Evolutionary conservation across 768 basidiomycete genomes (phyloP), one percentile per base, ranked within the genome.

Genomic region (Suillus paluster): DNA sequence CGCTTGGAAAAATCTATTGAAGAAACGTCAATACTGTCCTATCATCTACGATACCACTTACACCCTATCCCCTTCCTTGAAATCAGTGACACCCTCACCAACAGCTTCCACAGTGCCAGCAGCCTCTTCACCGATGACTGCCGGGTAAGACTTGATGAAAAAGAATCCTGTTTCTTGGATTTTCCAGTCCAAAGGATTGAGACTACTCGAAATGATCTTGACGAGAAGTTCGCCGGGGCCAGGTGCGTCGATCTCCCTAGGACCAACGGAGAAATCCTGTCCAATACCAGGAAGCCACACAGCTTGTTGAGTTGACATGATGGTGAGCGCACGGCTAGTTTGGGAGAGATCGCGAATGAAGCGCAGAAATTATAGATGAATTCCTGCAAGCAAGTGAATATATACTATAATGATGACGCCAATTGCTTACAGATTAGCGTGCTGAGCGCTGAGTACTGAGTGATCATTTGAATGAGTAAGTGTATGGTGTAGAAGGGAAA

Each of bases 151-250:
- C n/a, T 77, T 62, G n/a, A 81, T 48, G 11, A 63, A 1, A 50
- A 57, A 54, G 21, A 63, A 62, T 3, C 60, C 61, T 2, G 12
- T 14, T 36, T 57, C 64, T 45, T 60, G 65, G 30, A 72, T 64
- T 56, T 68, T 74, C 71, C 71, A 72, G 58, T 86, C 83, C 10
- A 77, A 64, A 5, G 84, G 84, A 63, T 84, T 83, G 23, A 84
- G 63, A 3, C 77, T 76, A 0, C 77, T 73, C 1, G 82, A 73
- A 48, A 75, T 63, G 49, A 83, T 64, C 62, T 78, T 78, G 65
- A 83, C 73, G 34, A 84, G 74, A 33, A 83, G 57, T 57, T 83
- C 79, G 33, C 78, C 78, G 4, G 76, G 71, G 0, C 77, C 77
- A 5, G 83, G 82, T 15, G 66, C 65, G 0, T 72, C 75, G 3